These are phyloP conservation scores for Actinomucor elegans DNA, from an alignment of 371 early-diverging fungal genomes.

Conservation along the genomic window DNA sequence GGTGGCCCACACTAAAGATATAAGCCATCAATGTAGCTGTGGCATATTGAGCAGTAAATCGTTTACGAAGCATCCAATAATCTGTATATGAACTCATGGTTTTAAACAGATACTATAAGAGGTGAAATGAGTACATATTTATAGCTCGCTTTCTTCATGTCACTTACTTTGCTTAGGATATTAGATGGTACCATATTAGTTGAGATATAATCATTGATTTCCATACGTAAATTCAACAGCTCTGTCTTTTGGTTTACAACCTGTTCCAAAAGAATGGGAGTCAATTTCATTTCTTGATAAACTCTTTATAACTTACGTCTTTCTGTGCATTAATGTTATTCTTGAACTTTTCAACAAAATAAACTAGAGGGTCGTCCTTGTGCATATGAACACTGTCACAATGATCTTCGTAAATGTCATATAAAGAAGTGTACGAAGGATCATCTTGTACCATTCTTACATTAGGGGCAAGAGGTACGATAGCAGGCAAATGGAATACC, in stretches of 20 bases:
- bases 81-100: slow-evolving; percentile 79
- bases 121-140: neutral
- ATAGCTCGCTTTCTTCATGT: neutral
- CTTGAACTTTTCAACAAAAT: slow-evolving; percentile 67
- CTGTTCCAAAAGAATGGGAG: slow-evolving; percentile 5
- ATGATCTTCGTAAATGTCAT: slow-evolving; percentile 87
- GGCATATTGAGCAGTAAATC: slow-evolving; percentile 89
- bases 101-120: slow-evolving; percentile 8
- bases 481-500: slow-evolving; percentile 87
- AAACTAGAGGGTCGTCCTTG: slow-evolving; percentile 81
- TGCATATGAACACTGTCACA: slow-evolving; percentile 66
- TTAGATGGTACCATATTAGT: slow-evolving; percentile 79
- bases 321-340: slow-evolving; percentile 45
- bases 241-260: slow-evolving; percentile 58
- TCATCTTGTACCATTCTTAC: slow-evolving; percentile 94
- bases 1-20: slow-evolving; percentile 81
- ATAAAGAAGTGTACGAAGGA: slow-evolving; percentile 79
- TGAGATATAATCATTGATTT: slow-evolving; percentile 79
- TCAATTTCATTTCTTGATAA: neutral
- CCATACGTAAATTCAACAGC: slow-evolving; percentile 73
- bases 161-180: slow-evolving; percentile 68
- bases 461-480: slow-evolving; percentile 90
- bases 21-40: slow-evolving; percentile 89
- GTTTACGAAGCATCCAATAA: slow-evolving; percentile 91
- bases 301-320: slow-evolving; percentile 21